Evolutionary conservation across 495 filamentous ascomycete genomes (phyloP).

Genomic region (Penicillium atrosanguineum): DNA sequence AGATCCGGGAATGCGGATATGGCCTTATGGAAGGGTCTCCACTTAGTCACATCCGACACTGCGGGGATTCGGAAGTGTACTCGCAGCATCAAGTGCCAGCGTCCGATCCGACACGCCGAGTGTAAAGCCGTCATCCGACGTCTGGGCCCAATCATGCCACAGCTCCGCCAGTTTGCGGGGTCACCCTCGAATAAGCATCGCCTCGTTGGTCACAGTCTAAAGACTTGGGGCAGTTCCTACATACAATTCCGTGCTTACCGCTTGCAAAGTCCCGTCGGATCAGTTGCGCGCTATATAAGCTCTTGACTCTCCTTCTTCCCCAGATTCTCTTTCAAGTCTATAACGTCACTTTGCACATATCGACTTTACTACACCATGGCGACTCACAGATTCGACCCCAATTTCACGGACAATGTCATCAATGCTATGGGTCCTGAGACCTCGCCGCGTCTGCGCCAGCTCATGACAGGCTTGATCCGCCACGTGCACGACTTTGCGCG

Average conservation of each 20-base stretch:
- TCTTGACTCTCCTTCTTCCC: background rate
- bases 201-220: conserved; percentile 16
- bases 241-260: conserved; percentile 8
- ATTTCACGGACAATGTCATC: conserved; percentile 68
- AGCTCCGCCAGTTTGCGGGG: conserved; percentile 17
- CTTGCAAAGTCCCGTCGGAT: conserved; percentile 16
- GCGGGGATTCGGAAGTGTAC: conserved; percentile 19
- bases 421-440: conserved; percentile 68
- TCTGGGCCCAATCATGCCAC: conserved; percentile 18
- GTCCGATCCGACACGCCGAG: conserved; percentile 16
- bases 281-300: conserved; percentile 9
- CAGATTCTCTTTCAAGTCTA: background rate
- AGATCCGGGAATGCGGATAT: too few species aligned
- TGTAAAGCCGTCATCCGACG: conserved; percentile 10
- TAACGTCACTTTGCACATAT: background rate
- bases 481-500: conserved; percentile 49
- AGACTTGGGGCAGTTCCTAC: background rate
- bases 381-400: conserved; percentile 49
- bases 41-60: conserved; percentile 12
- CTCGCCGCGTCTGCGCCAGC: conserved; percentile 48
- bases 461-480: conserved; percentile 42
- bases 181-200: conserved; percentile 23
- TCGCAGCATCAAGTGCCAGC: background rate
- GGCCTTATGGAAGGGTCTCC: background rate
- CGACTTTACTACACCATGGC: conserved; percentile 25